Base-by-base conservation (phyloP, 192 early-diverging fungal species). In the Thamnidium elegans region DNA sequence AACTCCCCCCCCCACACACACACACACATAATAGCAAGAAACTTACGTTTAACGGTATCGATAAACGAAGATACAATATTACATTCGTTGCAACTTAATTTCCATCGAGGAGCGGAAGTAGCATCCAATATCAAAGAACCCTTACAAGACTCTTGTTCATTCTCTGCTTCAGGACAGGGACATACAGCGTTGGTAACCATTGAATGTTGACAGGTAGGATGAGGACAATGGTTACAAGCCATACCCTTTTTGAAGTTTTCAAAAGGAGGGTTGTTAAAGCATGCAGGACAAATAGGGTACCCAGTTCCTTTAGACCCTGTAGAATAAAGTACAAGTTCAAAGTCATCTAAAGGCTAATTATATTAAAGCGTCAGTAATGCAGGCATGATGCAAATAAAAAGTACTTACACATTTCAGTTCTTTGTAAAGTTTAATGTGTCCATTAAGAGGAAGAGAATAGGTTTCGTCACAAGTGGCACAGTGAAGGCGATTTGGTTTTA, bases 281-380 rank as follows among this genome's bases (percentile, higher is more conserved):
- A 83, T 32, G 71, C 65, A 9, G 81, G 81, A 45, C 81, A 83
- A 20, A 83, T 48, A 10, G 76, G 76, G 52, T 72, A 83, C 2
- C 84, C 84, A 13, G 70, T 84, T 26, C 82, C 83, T 61, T 83
- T 85, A 47, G 81, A 79, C 14, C 81, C 81, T 34, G 79, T 83
- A 30, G 81, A 79, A 45, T 74, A 85, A 8, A 74, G 51, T 46
- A 83, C 71, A 19, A 83, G 56, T 55, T 86, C 82, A 63, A 83
- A 83, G 48, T 73, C 74, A 67, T 83, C 81, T 17, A 85, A 55
- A 13, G 81, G 81, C 72, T 74, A 50, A 17, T 9, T 20, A 56
- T 55, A 55, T 32, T 31, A n/a, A 3, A n/a, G 31, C 14, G 15
- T 55, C n/a, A 30, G 23, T 30, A 0, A 32, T 32, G 14, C 1